These are phyloP conservation scores for Phaffomyces antillensis DNA, from an alignment of 805 yeast genomes.

Conservation along the genomic window DNA sequence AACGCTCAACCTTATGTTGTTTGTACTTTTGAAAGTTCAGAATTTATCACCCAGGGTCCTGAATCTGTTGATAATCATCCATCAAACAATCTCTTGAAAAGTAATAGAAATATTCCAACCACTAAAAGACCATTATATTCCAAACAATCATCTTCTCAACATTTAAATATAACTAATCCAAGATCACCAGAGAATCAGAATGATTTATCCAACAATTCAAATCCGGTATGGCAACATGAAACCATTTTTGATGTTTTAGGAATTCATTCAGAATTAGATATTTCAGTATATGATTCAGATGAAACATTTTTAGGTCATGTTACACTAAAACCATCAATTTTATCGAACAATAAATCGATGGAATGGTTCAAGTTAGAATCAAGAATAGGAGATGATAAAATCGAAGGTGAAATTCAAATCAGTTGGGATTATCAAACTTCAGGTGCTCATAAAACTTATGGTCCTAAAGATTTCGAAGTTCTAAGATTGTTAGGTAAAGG, in stretches of 20 bases:
- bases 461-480: slow-evolving; percentile 93
- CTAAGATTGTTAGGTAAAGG: slow-evolving; percentile 90
- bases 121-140: slow-evolving; percentile 29
- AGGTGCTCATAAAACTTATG: slow-evolving; percentile 64
- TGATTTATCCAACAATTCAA: slow-evolving; percentile 32
- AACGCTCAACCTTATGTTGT: slow-evolving; percentile 79
- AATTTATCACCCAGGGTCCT: slow-evolving; percentile 80
- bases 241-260: slow-evolving; percentile 90
- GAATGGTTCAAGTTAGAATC: slow-evolving; percentile 72
- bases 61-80: slow-evolving; percentile 30
- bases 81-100: slow-evolving; percentile 21
- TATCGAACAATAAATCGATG: slow-evolving; percentile 30
- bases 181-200: slow-evolving; percentile 8
- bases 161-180: slow-evolving; percentile 24
- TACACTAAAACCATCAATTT: slow-evolving; percentile 55
- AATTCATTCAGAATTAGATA: slow-evolving; percentile 73
- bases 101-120: slow-evolving; percentile 15
- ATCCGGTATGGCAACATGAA: slow-evolving; percentile 89
- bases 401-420: slow-evolving; percentile 72
- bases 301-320: slow-evolving; percentile 87
- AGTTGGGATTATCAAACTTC: slow-evolving; percentile 66
- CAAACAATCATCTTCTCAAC: slow-evolving; percentile 38
- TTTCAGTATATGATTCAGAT: slow-evolving; percentile 87
- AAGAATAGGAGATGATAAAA: slow-evolving; percentile 60
- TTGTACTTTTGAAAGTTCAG: slow-evolving; percentile 86